Base-by-base conservation (phyloP, 75 land plant genomes). In the Selaginella moellendorffii region DNA sequence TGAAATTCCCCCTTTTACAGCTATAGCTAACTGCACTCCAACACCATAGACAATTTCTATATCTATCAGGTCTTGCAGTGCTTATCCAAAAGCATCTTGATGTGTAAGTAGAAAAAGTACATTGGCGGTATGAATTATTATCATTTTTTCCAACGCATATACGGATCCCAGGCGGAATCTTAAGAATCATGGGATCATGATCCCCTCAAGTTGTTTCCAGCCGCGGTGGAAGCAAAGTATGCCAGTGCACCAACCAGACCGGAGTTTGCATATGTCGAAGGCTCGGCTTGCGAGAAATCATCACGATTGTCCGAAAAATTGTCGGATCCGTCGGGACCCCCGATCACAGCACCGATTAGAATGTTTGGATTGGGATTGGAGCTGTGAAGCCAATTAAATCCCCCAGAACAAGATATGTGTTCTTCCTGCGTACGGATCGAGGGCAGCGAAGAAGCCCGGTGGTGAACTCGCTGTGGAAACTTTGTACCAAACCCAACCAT, bases 221-320 rank as follows among this genome's bases (percentile, higher is more conserved):
- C n/a, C n/a, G n/a, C n/a, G n/a, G n/a, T n/a, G n/a, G 10, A 2
- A 21, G 71, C 63, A 27, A 69, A 54, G 5, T 30, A 25, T 9
- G 93, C 81, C 0, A 92, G 77, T 0, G 85, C 79, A 1, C 96
- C 96, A 2, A 89, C 84, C 0, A 89, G 65, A 0, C 88, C 85
- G n/a, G 90, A 83, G 53, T 86, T 90, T 54, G 83, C 81, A 66
- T 90, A 85, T 0, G 82, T 78, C 0, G 93, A 74, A 0, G 93
- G 93, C 66, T 88, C 93, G 0, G 78, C 79, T 30, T 71, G 69
- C 42, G 65, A 1, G 29, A 69, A 86, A 71, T 78, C 71, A 1
- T 24, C 70, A 9, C 90, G 62, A 25, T 71, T 81, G 67, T 90
- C 96, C 18, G 62, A 60, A 54, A 79, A 82, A 0, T 52, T 26